Evolutionary conservation across 2,329 filamentous ascomycete species (phyloP).

Genomic region (Elsinoe arachidis): DNA sequence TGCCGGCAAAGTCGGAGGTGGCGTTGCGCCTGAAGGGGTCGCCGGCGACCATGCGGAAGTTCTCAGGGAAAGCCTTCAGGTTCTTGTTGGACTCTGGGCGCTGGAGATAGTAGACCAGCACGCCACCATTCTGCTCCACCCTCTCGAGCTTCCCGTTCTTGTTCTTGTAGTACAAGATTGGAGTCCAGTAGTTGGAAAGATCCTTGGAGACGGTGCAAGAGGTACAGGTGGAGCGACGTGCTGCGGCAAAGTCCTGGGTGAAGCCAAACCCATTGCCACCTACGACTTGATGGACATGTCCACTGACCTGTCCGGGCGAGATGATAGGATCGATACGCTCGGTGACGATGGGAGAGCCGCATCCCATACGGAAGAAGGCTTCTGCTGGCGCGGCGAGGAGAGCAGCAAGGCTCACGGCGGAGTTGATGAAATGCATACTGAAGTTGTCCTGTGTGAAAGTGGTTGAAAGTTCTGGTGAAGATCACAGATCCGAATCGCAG

Average conservation of each 20-base stretch:
- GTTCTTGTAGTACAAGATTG: slow-evolving; percentile 59
- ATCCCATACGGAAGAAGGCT: slow-evolving; percentile 63
- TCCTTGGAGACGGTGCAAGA: slow-evolving; percentile 61
- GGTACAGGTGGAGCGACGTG: slow-evolving; percentile 57
- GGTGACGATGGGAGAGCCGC: slow-evolving; percentile 49
- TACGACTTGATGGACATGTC: slow-evolving; percentile 62
- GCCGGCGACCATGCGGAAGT: slow-evolving; percentile 63
- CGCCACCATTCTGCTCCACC: slow-evolving; percentile 53
- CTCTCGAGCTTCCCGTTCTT: slow-evolving; percentile 49
- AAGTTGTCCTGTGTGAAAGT: background rate
- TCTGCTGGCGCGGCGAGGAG: slow-evolving; percentile 39
- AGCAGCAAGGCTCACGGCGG: slow-evolving; percentile 19
- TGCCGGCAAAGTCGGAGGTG: slow-evolving; percentile 44
- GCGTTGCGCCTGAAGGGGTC: slow-evolving; percentile 50
- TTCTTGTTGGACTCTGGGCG: slow-evolving; percentile 47
- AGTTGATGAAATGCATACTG: slow-evolving; percentile 11
- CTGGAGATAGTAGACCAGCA: slow-evolving; percentile 64
- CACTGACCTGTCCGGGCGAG: slow-evolving; percentile 47
- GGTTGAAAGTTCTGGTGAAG: background rate
- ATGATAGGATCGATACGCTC: slow-evolving; percentile 62
- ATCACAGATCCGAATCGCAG: slow-evolving; percentile 1
- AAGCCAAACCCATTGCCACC: slow-evolving; percentile 61
- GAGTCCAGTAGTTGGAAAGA: slow-evolving; percentile 70
- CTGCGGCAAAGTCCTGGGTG: slow-evolving; percentile 51
- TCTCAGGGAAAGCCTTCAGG: slow-evolving; percentile 60